These are phyloP conservation scores for Angomonas ambiguus DNA, from an alignment of 208 protist species.

Conservation along the genomic window DNA sequence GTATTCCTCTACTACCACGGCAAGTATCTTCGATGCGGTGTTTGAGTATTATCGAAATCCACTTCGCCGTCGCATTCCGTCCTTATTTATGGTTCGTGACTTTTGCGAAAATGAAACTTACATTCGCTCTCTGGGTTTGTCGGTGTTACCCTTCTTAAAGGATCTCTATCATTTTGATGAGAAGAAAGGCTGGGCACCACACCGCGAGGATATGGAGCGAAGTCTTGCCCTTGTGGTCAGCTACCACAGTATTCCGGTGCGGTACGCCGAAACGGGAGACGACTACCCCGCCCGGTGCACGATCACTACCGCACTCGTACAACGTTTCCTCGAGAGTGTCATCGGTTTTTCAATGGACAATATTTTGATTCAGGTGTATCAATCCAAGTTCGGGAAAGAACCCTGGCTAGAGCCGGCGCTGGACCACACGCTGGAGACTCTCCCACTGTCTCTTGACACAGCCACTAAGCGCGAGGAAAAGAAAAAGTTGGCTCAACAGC, in stretches of 20 bases:
- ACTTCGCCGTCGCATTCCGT: background rate
- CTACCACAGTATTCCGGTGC: background rate
- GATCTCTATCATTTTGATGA: background rate
- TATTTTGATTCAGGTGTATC: background rate
- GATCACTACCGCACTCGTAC: background rate
- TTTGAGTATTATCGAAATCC: background rate
- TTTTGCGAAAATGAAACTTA: background rate
- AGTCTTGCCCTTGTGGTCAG: background rate
- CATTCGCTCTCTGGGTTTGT: background rate
- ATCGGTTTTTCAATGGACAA: background rate
- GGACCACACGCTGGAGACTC: background rate
- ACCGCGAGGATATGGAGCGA: background rate
- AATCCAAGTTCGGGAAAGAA: background rate
- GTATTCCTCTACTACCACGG: background rate
- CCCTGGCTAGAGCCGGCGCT: background rate
- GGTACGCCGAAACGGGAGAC: background rate
- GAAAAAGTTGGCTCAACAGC: background rate
- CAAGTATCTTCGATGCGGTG: background rate
- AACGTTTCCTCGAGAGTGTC: background rate
- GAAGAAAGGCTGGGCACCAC: background rate
- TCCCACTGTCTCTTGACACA: background rate
- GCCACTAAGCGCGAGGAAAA: background rate
- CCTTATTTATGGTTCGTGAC: background rate
- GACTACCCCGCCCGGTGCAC: background rate
- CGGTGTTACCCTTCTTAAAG: background rate